Percentiles rank a stretch among this genome's conserved stretches.
Evolutionary conservation across 2,329 filamentous ascomycete genomes (phyloP).

Genomic region (Beauveria brongniartii): DNA sequence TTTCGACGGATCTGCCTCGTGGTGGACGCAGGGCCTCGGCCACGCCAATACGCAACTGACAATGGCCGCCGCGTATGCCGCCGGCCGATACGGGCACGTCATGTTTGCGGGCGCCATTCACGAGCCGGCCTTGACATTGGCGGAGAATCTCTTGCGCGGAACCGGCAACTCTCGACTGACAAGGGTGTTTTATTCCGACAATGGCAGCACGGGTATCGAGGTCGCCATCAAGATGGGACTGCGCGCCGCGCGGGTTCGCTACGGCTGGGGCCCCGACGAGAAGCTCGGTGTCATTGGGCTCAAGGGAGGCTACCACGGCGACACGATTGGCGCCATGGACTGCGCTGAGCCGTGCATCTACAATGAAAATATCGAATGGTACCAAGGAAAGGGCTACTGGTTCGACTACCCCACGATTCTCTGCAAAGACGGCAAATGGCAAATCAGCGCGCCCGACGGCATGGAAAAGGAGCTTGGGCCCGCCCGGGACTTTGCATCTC

Average conservation of each 20-base stretch:
- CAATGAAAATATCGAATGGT: conserved; percentile 84
- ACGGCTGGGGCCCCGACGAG: conserved; percentile 52
- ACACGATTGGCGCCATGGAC: conserved; percentile 86
- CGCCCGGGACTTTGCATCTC: conserved; percentile 34
- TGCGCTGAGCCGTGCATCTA: conserved; percentile 68
- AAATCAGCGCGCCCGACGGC: conserved; percentile 45
- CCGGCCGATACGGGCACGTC: conserved; percentile 77
- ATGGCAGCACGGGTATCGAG: conserved; percentile 75
- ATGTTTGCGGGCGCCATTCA: conserved; percentile 82
- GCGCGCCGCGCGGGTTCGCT: conserved; percentile 57
- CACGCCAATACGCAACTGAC: conserved; percentile 67
- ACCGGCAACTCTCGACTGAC: conserved; percentile 56
- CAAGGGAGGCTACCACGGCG: conserved; percentile 77
- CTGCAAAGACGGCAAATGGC: conserved; percentile 59
- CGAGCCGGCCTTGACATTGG: conserved; percentile 63
- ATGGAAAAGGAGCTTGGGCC: conserved; percentile 39
- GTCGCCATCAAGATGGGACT: conserved; percentile 82
- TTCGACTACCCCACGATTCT: conserved; percentile 69
- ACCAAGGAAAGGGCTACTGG: conserved; percentile 70
- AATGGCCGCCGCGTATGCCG: conserved; percentile 70
- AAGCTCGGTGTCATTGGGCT: conserved; percentile 64
- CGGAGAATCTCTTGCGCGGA: conserved; percentile 52
- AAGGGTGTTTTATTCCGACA: conserved; percentile 76
- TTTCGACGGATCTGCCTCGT: conserved; percentile 79
- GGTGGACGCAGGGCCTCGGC: conserved; percentile 86